Evolutionary conservation across 2,329 filamentous ascomycete genomes (phyloP), one percentile per base, ranked within the genome.

Genomic region (Hypoxylon sp.): DNA sequence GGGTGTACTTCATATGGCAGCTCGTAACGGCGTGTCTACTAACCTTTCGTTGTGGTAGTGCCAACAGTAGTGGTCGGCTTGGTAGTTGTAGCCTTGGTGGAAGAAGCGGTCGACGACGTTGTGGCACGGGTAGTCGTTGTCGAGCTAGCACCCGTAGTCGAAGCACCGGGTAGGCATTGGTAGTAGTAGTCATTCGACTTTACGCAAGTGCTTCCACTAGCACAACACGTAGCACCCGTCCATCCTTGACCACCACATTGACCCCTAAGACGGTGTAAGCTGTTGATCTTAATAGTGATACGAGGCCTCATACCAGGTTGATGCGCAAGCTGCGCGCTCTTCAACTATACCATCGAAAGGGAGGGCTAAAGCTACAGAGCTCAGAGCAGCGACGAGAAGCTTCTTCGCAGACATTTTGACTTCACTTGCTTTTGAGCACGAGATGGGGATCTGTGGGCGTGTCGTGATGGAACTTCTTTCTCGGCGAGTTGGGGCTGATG

Each of bases 231-330:
- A n/a, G 81, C 70, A 21, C 83, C 84, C 14, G 66, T 73, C 77
- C 77, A 85, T 59, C 76, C 79, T n/a, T 69, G 78, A n/a, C 83
- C 83, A 62, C 83, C 83, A 45, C 83, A 85, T 64, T 84, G 83
- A 21, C 69, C 62, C 72, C 75, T 79, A 2, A 49, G 11, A 45
- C 19, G 43, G 17, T 57, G 64, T 73, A 41, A 68, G 53, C 11
- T 25, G 43, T 6, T 10, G 14, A 34, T 30, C 36, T 9, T 45
- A 19, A 51, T 63, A 19, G 17, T 43, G 9, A 11, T 17, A 43
- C 17, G 17, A 17, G 17, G 17, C 38, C n/a, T 43, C 77, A 63
- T 75, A 81, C 80, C 79, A 81, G 23, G 68, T 9, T 23, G 69
- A 45, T 25, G 72, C 78, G 69, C 77, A 81, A 73, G 75, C 76